phyloP scores from a whole-genome alignment of 352 stramenopile species.

The Pythium plurisporium region DNA sequence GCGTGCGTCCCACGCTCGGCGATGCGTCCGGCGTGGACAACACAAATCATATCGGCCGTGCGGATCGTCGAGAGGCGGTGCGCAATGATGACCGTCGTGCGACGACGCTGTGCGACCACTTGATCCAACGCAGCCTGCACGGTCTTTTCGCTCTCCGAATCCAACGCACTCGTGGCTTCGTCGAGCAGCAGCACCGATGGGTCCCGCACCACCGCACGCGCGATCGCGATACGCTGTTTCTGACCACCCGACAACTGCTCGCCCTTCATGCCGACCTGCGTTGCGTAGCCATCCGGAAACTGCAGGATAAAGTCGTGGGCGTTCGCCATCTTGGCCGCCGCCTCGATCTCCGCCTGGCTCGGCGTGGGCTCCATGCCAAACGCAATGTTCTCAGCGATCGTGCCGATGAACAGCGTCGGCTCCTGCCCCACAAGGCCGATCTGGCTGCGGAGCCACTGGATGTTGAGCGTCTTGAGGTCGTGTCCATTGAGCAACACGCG shows the following conservation, averaged over 20 bases:
- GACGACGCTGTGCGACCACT: slow-evolving; percentile 37
- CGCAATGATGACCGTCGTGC: slow-evolving; percentile 91
- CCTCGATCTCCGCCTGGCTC: background rate
- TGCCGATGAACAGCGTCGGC: slow-evolving; percentile 2
- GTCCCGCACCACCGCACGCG: slow-evolving; percentile 33
- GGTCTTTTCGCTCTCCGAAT: slow-evolving; percentile 70
- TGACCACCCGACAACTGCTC: slow-evolving; percentile 71
- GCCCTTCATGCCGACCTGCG: slow-evolving; percentile 25
- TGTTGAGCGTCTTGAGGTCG: slow-evolving; percentile 31
- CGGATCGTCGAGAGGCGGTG: slow-evolving; percentile 92
- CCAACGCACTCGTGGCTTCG: slow-evolving; percentile 86
- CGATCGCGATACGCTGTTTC: slow-evolving; percentile 88
- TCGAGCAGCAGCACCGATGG: slow-evolving; percentile 85
- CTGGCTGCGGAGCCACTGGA: slow-evolving; percentile 7
- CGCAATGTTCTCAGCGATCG: slow-evolving; percentile 6
- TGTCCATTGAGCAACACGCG: slow-evolving; percentile 30
- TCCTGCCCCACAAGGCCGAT: slow-evolving; percentile 4
- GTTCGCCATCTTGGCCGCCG: background rate
- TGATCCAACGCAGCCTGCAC: slow-evolving; percentile 75
- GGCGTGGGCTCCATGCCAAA: background rate
- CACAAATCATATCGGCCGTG: slow-evolving; percentile 92
- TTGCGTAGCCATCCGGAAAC: slow-evolving; percentile 9
- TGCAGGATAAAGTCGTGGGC: slow-evolving; percentile 10
- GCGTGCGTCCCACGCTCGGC: slow-evolving; percentile 90
- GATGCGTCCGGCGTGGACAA: slow-evolving; percentile 88